Evolutionary conservation across 208 protist genomes (phyloP), one percentile per base, ranked within the genome.

Genomic region (Wallacemonas sp.): DNA sequence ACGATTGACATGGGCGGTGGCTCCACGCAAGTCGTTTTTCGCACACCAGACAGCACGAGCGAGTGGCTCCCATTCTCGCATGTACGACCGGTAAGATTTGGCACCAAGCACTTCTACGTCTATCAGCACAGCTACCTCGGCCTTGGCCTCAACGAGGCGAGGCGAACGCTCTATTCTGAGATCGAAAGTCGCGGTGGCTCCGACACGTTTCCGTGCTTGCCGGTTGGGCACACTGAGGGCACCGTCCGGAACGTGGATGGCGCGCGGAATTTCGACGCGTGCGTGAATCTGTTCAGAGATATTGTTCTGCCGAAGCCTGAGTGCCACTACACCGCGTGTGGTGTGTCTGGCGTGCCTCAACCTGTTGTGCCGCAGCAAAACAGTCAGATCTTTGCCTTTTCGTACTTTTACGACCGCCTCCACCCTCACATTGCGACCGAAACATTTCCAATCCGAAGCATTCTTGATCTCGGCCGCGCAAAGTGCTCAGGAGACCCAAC

Each of bases 81-180:
- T 21, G 41, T 24, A 4, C 21, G 39, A 6, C 22, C 19, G 56
- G 56, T 62, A 39, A 26, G 51, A 2, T 58, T 58, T 31, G 51
- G 51, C 51, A 39, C 30, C 51, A 58, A 58, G n/a, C 5, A 26
- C 3, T 58, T 58, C 28, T 84, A 87, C 54, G 72, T 62, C 11
- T 96, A 93, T 51, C 81, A 86, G 56, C 80, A 96, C 70, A 91
- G 83, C 68, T 94, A 94, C 66, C 70, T 94, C 0, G 87, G 85
- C 9, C 72, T 88, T 14, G 90, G 90, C 12, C 44, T 96, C 27
- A 92, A 90, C 26, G 79, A 86, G 55, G 87, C 85, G 12, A 66
- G 82, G 15, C 36, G 55, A 9, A 62, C 31, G 42, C 42, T 87
- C 33, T 21, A 71, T 44, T 42, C 34, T 38, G 27, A 24, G 26